Base-by-base conservation (phyloP, 2,329 filamentous ascomycete species). In the Cladophialophora exuberans region DNA sequence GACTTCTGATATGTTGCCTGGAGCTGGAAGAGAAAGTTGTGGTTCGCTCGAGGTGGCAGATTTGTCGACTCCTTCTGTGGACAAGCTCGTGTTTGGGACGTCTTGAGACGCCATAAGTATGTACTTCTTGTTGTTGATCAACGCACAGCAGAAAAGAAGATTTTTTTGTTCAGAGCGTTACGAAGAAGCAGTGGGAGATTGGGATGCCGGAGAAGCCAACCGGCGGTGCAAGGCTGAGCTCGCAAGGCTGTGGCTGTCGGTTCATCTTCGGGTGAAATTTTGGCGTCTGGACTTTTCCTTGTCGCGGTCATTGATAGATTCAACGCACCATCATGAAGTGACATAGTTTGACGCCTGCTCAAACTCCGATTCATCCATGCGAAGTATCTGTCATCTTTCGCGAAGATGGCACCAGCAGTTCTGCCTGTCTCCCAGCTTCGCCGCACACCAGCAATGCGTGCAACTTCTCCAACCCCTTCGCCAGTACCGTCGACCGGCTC, bases 401-500 rank as follows among this genome's bases (percentile, higher is more conserved):
- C 54, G 59, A 57, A 57, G 63, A 63, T 65, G 63, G 63, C 63
- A 65, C 28, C 62, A 63, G 46, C 61, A 64, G 30, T 65, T 65
- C 41, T 64, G 57, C 30, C 61, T 54, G 30, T 65, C 63, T 25
- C 60, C 63, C 20, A 61, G 54, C 38, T 64, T 64, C 26, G 46
- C 43, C n/a, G 55, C 52, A 4, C 63, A 65, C 54, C 62, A 57
- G 35, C 48, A 30, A 30, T 65, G 63, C 52, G 41, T 65, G 17
- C 61, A 60, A 59, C 46, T 38, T 49, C 57, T 63, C 20, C 52
- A 62, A 20, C 55, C 56, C 17, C 17, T 54, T 25, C 60, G 62
- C 18, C 52, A 57, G 18, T 58, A 56, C 46, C 60, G 59, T 17
- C 57, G 57, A 44, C 48, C 56, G 11, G 46, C 55, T 48, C 61